Evolutionary conservation across 2,329 filamentous ascomycete species (phyloP).

Genomic region (Fusarium multiceps): DNA sequence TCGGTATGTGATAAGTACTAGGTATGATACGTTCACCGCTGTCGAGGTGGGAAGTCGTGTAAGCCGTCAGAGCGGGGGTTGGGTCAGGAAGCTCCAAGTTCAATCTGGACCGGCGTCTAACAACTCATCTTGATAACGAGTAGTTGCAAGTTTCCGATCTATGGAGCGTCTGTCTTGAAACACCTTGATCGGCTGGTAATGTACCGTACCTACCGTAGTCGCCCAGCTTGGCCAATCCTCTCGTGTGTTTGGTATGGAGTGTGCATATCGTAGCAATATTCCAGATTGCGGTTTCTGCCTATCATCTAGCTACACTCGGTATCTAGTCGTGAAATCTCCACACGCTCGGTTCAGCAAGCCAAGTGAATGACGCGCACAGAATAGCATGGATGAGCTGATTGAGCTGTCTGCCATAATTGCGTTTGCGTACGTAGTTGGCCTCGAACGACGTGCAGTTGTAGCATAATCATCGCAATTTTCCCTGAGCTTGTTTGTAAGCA

Average conservation of each 20-base stretch:
- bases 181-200: slow-evolving; percentile 3
- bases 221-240: slow-evolving; percentile 8
- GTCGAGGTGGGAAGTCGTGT: slow-evolving; percentile 20
- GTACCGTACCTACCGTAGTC: slow-evolving; percentile 10
- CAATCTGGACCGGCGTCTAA: slow-evolving; percentile 15
- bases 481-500: neutral
- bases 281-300: neutral
- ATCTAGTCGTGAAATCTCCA: slow-evolving; percentile 23
- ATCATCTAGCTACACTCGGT: slow-evolving; percentile 6
- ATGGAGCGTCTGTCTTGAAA: slow-evolving; percentile 27
- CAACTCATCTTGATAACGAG: slow-evolving; percentile 27
- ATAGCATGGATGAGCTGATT: slow-evolving; percentile 1
- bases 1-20: neutral
- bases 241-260: slow-evolving; percentile 22
- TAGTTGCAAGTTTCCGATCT: slow-evolving; percentile 27
- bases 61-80: slow-evolving; percentile 8
- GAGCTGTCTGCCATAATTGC: slow-evolving; percentile 2
- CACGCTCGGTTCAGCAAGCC: slow-evolving; percentile 29
- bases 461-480: neutral
- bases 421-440: neutral
- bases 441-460: neutral
- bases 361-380: slow-evolving; percentile 20
- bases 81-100: slow-evolving; percentile 10
- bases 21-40: slow-evolving; percentile 39
- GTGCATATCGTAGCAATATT: slow-evolving; percentile 27